Conservation (phyloP, 495 filamentous ascomycete species). For the Penicillium desertorum region DNA sequence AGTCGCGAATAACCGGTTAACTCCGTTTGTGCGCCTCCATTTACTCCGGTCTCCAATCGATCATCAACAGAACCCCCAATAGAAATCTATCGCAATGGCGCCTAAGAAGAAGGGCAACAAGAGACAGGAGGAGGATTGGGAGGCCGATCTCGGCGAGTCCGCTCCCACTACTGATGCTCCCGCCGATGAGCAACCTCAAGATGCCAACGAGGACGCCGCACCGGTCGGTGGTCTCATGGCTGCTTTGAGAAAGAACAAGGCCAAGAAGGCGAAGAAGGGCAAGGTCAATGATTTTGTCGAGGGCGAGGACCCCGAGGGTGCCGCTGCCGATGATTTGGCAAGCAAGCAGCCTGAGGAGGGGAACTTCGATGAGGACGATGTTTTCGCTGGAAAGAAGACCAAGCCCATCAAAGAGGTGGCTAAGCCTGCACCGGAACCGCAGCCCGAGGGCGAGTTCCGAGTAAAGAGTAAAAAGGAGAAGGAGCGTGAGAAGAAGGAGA, state of each 20-base stretch:
- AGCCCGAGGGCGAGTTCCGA: conserved; percentile 59
- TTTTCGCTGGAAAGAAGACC: conserved; percentile 67
- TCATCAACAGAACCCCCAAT: conserved; percentile 9
- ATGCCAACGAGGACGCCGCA: conserved; percentile 48
- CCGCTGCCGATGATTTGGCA: conserved; percentile 46
- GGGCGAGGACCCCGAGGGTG: conserved; percentile 56
- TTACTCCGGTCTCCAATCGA: conserved; percentile 22
- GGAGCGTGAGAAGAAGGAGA: conserved; percentile 91
- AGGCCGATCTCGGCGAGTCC: conserved; percentile 86
- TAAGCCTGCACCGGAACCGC: conserved; percentile 44
- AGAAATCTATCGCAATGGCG: conserved; percentile 56
- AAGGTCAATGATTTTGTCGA: conserved; percentile 73
- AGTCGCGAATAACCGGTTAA: conserved; percentile 33
- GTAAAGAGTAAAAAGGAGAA: conserved; percentile 95
- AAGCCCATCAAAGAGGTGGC: conserved; percentile 53
- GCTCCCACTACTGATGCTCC: conserved; percentile 53
- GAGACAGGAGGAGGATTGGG: conserved; percentile 90
- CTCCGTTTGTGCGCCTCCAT: conserved; percentile 34
- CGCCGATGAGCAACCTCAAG: conserved; percentile 45
- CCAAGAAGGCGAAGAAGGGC: conserved; percentile 92
- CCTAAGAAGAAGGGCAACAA: conserved; percentile 94
- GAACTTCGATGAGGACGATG: conserved; percentile 78
- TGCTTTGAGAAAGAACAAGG: conserved; percentile 82
- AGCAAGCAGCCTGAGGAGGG: conserved; percentile 83
- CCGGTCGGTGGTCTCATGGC: conserved; percentile 77